Percentiles rank a stretch among this genome's conserved stretches.
These are phyloP conservation scores for Mycena polygramma DNA, from an alignment of 768 basidiomycete genomes.

Conservation along the genomic window DNA sequence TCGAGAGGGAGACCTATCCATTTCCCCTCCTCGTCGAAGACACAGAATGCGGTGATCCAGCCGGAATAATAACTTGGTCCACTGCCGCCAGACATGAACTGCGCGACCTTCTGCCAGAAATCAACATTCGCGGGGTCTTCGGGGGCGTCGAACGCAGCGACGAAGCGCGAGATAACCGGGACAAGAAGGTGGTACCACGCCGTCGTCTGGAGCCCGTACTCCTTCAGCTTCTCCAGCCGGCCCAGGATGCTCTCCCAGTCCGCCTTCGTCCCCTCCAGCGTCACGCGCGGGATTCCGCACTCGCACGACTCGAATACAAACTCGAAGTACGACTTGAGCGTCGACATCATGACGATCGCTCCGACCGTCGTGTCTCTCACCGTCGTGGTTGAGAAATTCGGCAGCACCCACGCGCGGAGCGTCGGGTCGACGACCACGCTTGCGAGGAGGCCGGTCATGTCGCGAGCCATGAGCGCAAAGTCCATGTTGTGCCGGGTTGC, in stretches of 20 bases:
- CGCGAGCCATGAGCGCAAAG: slow-evolving; percentile 40
- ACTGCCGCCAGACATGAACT: slow-evolving; percentile 8
- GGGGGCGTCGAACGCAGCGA: slow-evolving; percentile 47
- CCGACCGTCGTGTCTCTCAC: slow-evolving; percentile 50
- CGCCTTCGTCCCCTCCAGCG: slow-evolving; percentile 54
- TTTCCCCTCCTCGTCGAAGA: neutral
- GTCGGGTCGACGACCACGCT: slow-evolving; percentile 28
- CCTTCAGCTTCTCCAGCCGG: slow-evolving; percentile 54
- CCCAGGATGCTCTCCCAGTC: slow-evolving; percentile 56
- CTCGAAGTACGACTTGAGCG: slow-evolving; percentile 55
- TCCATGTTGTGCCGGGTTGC: slow-evolving; percentile 17
- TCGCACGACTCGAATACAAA: slow-evolving; percentile 42
- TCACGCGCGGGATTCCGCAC: slow-evolving; percentile 60
- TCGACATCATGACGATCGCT: slow-evolving; percentile 57
- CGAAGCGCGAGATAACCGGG: slow-evolving; percentile 54
- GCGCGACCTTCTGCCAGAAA: slow-evolving; percentile 21
- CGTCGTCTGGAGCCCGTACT: slow-evolving; percentile 48
- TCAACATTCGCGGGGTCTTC: neutral
- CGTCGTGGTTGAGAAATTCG: slow-evolving; percentile 60
- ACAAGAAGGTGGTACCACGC: slow-evolving; percentile 57
- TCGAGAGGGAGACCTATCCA: slow-evolving; percentile 10
- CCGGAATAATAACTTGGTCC: slow-evolving; percentile 13
- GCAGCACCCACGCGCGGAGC: slow-evolving; percentile 56
- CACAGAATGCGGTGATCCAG: slow-evolving; percentile 20
- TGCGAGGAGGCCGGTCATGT: slow-evolving; percentile 8